Evolutionary conservation across 2,329 filamentous ascomycete genomes (phyloP), one percentile per base, ranked within the genome.

Genomic region (Thelonectria discophora): DNA sequence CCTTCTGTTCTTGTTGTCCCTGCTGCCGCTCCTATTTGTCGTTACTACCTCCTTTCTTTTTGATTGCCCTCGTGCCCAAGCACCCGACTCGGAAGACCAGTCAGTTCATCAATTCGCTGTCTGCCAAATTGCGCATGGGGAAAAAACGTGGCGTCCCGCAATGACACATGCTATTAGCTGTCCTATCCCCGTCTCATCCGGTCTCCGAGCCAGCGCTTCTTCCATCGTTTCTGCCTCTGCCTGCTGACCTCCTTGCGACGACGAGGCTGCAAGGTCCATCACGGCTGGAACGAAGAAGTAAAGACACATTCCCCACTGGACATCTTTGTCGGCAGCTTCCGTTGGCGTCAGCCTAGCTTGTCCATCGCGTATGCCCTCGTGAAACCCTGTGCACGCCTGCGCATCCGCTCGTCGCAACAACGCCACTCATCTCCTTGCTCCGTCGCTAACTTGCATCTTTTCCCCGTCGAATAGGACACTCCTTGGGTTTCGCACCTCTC

Each of bases 401-500:
- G 39, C 24, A 42, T 27, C 30, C 39, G 18, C 42, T 37, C 54
- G 21, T 47, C 34, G 49, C 57, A 49, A 58, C 37, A 17, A 48
- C 39, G 37, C 20, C 18, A 30, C 40, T 17, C 37, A 39, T 58
- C 34, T 20, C 42, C 47, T 42, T 27, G 20, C 21, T 27, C 48
- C 20, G 39, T 62, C 53, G 54, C 69, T 74, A 63, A 75, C 30
- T 18, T 46, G 43, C 2, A 17, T 30, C 53, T 58, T 51, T 42
- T 24, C 21, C 20, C 51, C 54, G 48, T 53, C 53, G 59, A 18
- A 34, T 53, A 79, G 77, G 77, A 79, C 53, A 75, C 73, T 43
- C 84, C 84, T 69, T 86, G 83, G 84, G 76, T 86, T 74, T 77
- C 80, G 75, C 81, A 84, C 74, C 70, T 77, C 60, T 69, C 73